Percentiles rank a stretch among this genome's conserved stretches.
Conservation (phyloP, 139 green algal genomes). For the Monoraphidium neglectum region DNA sequence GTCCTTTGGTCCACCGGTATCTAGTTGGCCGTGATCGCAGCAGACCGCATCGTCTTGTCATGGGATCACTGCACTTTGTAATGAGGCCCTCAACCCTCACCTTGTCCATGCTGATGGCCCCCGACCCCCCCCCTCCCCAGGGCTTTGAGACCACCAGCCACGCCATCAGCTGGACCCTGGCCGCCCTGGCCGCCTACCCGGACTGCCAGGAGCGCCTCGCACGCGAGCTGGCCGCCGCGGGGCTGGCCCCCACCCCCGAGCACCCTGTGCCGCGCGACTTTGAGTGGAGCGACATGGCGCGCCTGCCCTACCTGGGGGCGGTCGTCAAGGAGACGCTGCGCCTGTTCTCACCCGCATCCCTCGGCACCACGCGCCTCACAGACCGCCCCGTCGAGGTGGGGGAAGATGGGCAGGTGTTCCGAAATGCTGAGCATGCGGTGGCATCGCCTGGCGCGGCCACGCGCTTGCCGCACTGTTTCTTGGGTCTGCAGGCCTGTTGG, state of each 20-base stretch:
- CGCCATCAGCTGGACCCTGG: slow-evolving; percentile 14
- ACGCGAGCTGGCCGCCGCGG: not conserved
- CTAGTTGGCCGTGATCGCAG: too few species aligned
- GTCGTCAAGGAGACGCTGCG: slow-evolving; percentile 39
- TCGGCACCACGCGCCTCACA: slow-evolving; percentile 3
- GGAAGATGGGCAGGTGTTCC: too few species aligned
- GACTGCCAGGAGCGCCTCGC: slow-evolving; percentile 14
- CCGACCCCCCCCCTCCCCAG: too few species aligned
- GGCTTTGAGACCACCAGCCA: slow-evolving; percentile 35
- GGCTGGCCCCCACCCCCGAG: slow-evolving; percentile 10
- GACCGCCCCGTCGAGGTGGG: not conserved
- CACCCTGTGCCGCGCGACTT: slow-evolving; percentile 8
- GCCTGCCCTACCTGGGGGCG: slow-evolving; percentile 27
- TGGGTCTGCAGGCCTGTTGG: too few species aligned
- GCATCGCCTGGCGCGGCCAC: too few species aligned
- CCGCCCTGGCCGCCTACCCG: slow-evolving; percentile 6
- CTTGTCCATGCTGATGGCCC: too few species aligned
- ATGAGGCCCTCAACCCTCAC: too few species aligned
- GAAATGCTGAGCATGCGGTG: too few species aligned
- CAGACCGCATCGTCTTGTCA: too few species aligned
- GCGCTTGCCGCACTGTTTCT: too few species aligned
- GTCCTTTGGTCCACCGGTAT: too few species aligned
- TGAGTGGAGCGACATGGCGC: slow-evolving; percentile 23
- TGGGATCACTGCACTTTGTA: too few species aligned
- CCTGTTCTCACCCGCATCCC: slow-evolving; percentile 19